phyloP scores from a whole-genome alignment of 306 rosid genomes.

The Trifolium repens region DNA sequence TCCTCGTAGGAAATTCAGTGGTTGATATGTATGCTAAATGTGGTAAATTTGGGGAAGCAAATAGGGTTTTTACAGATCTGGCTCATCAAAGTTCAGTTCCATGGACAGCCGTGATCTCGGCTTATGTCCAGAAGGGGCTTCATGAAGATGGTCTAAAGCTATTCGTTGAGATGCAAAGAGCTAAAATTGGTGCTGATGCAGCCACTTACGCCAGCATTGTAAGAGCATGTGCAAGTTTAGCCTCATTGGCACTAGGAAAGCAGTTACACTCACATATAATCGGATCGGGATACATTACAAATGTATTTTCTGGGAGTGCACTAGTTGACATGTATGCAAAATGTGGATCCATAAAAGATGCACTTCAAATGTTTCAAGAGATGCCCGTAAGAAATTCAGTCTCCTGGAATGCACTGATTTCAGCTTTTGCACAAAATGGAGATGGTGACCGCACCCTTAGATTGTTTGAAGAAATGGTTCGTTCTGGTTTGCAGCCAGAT shows the following conservation, averaged over 20 bases:
- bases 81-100: slow-evolving; percentile 70
- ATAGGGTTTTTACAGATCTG: slow-evolving; percentile 58
- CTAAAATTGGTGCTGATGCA: slow-evolving; percentile 56
- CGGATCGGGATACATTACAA: slow-evolving; percentile 70
- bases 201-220: slow-evolving; percentile 84
- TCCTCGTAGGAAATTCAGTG: slow-evolving; percentile 75
- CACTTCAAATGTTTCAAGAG: slow-evolving; percentile 71
- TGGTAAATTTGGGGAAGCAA: slow-evolving; percentile 69
- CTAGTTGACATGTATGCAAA: slow-evolving; percentile 93
- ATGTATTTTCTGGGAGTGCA: slow-evolving; percentile 86
- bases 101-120: slow-evolving; percentile 91
- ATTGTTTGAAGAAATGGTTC: slow-evolving; percentile 73
- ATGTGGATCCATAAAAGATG: slow-evolving; percentile 81
- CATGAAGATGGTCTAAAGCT: slow-evolving; percentile 69
- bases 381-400: slow-evolving; percentile 79
- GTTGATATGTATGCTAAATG: slow-evolving; percentile 97
- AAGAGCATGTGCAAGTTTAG: slow-evolving; percentile 75
- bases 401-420: slow-evolving; percentile 86
- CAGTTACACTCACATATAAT: slow-evolving; percentile 70
- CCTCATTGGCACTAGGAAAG: slow-evolving; percentile 70
- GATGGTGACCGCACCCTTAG: slow-evolving; percentile 61
- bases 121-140: slow-evolving; percentile 69
- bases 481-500: slow-evolving; percentile 76
- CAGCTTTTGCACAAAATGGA: slow-evolving; percentile 90
- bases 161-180: slow-evolving; percentile 71